Conservation (phyloP, 2,329 filamentous ascomycete species). For the Aspergillus unguis region DNA sequence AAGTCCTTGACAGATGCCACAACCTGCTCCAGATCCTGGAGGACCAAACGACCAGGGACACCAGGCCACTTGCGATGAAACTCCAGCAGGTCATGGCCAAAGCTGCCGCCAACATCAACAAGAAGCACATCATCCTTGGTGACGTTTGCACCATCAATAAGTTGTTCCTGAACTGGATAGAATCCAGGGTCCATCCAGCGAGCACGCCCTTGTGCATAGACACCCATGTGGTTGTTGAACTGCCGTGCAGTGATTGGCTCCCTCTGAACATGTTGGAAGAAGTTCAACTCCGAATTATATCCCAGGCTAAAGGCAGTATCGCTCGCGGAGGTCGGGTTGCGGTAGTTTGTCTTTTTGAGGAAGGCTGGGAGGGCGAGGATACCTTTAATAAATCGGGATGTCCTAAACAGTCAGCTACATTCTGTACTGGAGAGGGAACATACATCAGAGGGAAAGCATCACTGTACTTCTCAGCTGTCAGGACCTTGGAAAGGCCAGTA, state of each 20-base stretch:
- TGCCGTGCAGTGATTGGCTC: constrained; percentile 17
- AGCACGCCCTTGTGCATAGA: constrained; percentile 7
- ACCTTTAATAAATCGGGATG: too few species aligned
- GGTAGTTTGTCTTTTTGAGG: too few species aligned
- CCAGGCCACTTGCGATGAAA: background rate
- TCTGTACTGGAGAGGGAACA: too few species aligned
- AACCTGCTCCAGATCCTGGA: constrained; percentile 22
- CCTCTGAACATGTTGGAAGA: constrained; percentile 18
- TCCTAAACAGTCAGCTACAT: too few species aligned
- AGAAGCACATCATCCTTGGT: background rate
- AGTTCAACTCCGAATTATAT: constrained; percentile 13
- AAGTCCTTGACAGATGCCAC: constrained; percentile 8
- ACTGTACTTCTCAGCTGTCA: too few species aligned
- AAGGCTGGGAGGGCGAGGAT: too few species aligned
- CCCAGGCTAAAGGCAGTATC: background rate
- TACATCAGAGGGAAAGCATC: too few species aligned
- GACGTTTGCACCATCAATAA: background rate
- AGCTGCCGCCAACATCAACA: background rate
- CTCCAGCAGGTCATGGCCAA: background rate
- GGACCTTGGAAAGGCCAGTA: too few species aligned
- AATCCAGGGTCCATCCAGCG: background rate
- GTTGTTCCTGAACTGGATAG: background rate
- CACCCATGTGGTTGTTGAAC: constrained; percentile 14
- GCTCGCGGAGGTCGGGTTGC: background rate
- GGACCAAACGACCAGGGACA: background rate